Percentiles rank a stretch among this genome's conserved stretches.
Conservation (phyloP, 164 flowering plant species). For the Aristolochia fimbriata region DNA sequence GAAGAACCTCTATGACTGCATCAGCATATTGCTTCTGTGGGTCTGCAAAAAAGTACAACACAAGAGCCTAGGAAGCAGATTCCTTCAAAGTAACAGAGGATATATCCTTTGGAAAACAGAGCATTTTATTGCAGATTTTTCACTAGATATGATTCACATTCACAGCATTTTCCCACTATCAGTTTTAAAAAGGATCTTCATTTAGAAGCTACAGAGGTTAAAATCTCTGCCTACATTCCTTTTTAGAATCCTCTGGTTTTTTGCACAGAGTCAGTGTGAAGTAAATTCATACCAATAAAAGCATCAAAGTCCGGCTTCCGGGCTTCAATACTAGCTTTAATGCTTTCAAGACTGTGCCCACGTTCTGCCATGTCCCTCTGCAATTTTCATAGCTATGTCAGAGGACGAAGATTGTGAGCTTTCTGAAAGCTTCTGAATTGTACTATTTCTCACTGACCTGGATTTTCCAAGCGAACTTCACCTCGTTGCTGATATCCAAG, state of each 20-base stretch:
- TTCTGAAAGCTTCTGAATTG: neutral
- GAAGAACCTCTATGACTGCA: constrained; percentile 93
- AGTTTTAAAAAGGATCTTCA: too few species aligned
- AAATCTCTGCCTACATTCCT: too few species aligned
- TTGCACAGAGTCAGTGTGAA: neutral
- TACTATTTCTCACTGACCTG: constrained; percentile 39
- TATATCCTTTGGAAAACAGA: too few species aligned
- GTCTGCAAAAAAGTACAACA: constrained; percentile 35
- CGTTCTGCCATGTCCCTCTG: constrained; percentile 99
- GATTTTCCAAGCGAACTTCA: constrained; percentile 97
- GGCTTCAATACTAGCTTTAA: constrained; percentile 96
- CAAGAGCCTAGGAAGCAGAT: neutral
- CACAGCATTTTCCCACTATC: too few species aligned
- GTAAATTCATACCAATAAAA: constrained; percentile 55
- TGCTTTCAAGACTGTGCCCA: constrained; percentile 98
- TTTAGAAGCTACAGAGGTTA: too few species aligned
- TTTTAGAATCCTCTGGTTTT: too few species aligned
- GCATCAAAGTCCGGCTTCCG: constrained; percentile 98
- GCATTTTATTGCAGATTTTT: too few species aligned
- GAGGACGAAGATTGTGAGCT: neutral
- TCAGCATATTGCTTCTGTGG: constrained; percentile 97
- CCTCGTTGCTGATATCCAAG: constrained; percentile 96
- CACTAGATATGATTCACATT: too few species aligned
- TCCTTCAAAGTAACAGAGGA: neutral
- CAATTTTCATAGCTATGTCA: constrained; percentile 9